phyloP scores from a whole-genome alignment of 2,329 filamentous ascomycete species.

The Aspergillus aculeatus region DNA sequence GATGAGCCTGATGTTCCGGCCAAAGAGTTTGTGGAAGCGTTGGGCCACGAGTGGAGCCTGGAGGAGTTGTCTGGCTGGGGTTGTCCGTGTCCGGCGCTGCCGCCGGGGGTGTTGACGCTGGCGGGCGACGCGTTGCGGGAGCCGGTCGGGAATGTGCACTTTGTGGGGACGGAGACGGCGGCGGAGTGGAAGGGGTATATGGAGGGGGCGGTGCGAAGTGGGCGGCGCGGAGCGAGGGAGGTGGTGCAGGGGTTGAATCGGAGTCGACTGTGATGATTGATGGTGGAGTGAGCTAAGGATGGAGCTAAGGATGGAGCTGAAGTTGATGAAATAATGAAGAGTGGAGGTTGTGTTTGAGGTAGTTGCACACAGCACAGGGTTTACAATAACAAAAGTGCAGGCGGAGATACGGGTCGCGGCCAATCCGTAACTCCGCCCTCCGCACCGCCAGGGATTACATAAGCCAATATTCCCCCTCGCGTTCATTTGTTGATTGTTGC shows the following conservation, averaged over 20 bases:
- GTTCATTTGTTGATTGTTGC: background rate
- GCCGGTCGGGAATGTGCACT: slow-evolving; percentile 47
- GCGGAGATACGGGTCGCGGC: too few species aligned
- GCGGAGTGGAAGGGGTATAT: slow-evolving; percentile 58
- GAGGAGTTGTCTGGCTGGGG: slow-evolving; percentile 42
- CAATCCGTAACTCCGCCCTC: too few species aligned
- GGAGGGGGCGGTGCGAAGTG: slow-evolving; percentile 56
- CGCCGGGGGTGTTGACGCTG: slow-evolving; percentile 41
- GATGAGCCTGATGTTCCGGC: background rate
- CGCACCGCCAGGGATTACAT: too few species aligned
- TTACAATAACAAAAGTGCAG: too few species aligned
- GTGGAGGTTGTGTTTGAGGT: background rate
- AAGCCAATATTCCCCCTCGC: background rate
- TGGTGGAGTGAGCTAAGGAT: background rate
- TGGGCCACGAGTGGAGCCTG: slow-evolving; percentile 39
- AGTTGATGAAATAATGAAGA: too few species aligned
- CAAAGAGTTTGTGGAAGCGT: slow-evolving; percentile 34
- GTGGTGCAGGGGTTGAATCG: background rate
- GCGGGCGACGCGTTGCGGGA: slow-evolving; percentile 36
- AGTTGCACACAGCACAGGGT: background rate
- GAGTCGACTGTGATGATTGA: background rate
- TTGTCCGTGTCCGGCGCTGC: slow-evolving; percentile 40
- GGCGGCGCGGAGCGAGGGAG: slow-evolving; percentile 39
- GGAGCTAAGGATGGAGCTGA: too few species aligned
- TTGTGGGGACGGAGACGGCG: slow-evolving; percentile 56